Conservation (phyloP, 2,329 filamentous ascomycete genomes). For the Chaetomium sp. region DNA sequence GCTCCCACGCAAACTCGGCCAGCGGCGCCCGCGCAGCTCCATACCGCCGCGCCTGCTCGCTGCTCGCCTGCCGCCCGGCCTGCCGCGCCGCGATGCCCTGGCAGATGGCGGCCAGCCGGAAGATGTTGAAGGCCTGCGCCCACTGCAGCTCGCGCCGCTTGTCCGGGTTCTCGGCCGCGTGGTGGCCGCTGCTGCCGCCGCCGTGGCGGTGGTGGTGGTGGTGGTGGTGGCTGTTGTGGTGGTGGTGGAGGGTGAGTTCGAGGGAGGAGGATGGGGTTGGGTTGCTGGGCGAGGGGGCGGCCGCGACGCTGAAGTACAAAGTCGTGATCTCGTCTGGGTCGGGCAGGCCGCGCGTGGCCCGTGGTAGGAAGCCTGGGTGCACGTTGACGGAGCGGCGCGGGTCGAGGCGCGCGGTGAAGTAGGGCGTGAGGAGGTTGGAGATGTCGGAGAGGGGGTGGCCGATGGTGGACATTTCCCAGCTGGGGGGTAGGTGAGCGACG, state of each 20-base stretch:
- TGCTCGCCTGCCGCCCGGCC: slow-evolving; percentile 85
- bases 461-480: slow-evolving; percentile 97
- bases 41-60: slow-evolving; percentile 75
- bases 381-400: slow-evolving; percentile 36
- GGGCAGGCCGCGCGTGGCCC: slow-evolving; percentile 61
- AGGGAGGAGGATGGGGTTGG: slow-evolving; percentile 21
- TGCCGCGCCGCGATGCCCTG: slow-evolving; percentile 93
- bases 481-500: slow-evolving; percentile 33
- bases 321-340: slow-evolving; percentile 39
- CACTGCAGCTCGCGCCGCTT: slow-evolving; percentile 56
- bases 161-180: slow-evolving; percentile 38
- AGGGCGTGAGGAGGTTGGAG: slow-evolving; percentile 70
- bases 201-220: not conserved
- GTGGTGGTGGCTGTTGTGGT: not conserved
- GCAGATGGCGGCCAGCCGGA: slow-evolving; percentile 62
- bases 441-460: slow-evolving; percentile 95
- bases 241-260: slow-evolving; percentile 44
- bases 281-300: slow-evolving; percentile 5
- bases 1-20: slow-evolving; percentile 76
- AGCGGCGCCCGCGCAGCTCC: slow-evolving; percentile 69
- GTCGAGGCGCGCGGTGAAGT: slow-evolving; percentile 44
- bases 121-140: slow-evolving; percentile 65
- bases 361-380: slow-evolving; percentile 60
- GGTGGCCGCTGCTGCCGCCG: not conserved
- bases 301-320: slow-evolving; percentile 48